Evolutionary conservation across 2,329 filamentous ascomycete species (phyloP).

Genomic region (Drechslerella coelobrocha): DNA sequence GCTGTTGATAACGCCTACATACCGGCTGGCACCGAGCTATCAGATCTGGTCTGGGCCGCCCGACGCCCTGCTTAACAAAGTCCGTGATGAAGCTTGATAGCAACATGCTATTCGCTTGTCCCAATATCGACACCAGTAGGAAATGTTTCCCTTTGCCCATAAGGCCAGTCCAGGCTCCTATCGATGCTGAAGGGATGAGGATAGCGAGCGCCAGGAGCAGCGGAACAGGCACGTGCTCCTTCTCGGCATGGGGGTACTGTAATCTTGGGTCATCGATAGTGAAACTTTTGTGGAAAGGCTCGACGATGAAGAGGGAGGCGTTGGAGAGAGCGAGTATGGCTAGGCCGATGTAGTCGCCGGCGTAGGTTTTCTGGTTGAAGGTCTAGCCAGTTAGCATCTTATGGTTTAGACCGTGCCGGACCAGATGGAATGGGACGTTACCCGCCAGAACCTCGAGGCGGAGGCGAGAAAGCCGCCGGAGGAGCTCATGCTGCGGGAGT

Average conservation of each 20-base stretch:
- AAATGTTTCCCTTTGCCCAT: slow-evolving; percentile 28
- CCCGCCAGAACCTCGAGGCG: slow-evolving; percentile 64
- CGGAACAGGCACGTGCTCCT: slow-evolving; percentile 79
- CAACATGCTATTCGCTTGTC: slow-evolving; percentile 77
- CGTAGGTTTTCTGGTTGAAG: slow-evolving; percentile 73
- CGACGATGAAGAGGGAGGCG: slow-evolving; percentile 63
- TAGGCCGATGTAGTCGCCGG: slow-evolving; percentile 85
- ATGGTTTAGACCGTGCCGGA: too few species aligned
- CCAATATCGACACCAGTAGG: slow-evolving; percentile 82
- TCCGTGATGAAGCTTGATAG: slow-evolving; percentile 86
- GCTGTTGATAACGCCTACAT: slow-evolving; percentile 8
- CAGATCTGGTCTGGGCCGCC: slow-evolving; percentile 79
- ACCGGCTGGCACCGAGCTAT: slow-evolving; percentile 83
- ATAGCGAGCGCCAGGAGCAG: slow-evolving; percentile 77
- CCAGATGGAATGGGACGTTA: slow-evolving; percentile 50
- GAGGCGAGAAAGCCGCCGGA: slow-evolving; percentile 60
- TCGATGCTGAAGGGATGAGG: slow-evolving; percentile 53
- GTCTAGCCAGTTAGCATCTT: slow-evolving; percentile 28
- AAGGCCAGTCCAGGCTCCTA: slow-evolving; percentile 24
- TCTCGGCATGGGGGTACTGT: slow-evolving; percentile 81
- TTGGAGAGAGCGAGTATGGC: slow-evolving; percentile 63
- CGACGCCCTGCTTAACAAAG: slow-evolving; percentile 74
- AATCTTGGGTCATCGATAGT: slow-evolving; percentile 82
- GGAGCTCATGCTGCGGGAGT: slow-evolving; percentile 52
- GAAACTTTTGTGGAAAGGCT: slow-evolving; percentile 95